Base-by-base conservation (phyloP, 805 yeast genomes). In the Sungouiozyma ichnusensis region DNA sequence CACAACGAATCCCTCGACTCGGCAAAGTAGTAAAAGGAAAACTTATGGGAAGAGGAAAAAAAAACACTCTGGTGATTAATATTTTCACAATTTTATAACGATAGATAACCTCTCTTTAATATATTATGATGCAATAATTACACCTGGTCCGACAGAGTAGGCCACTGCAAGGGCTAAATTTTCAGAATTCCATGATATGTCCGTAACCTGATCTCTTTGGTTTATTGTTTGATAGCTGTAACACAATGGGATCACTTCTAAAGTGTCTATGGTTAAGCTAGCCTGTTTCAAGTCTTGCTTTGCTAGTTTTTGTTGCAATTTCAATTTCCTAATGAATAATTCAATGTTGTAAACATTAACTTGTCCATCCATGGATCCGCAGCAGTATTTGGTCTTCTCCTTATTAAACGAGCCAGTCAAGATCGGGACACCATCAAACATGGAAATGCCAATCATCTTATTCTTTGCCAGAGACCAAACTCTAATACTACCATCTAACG, bases 401-500 rank as follows among this genome's bases (percentile, higher is more conserved):
- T 74, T 72, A 0, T 86, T 76, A 6, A 82, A 46, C 1, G 66
- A 58, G 2, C 79, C 77, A 16, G 65, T 63, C 42, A 79, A 67
- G 1, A 85, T 71, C 3, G 87, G 76, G 3, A 68, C 54, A 19
- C 80, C 79, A 43, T 70, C 76, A 2, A 67, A 57, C 45, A 56
- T 57, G 42, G 53, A 65, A 6, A 54, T 42, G 4, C 54, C 65
- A 4, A 56, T 35, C 17, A 56, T 18, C 14, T 47, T 16, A 38
- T 58, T 52, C 2, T 46, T 37, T 2, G 35, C 11, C 2, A 74
- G 67, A 48, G 81, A 74, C 94, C 94, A 85, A 0, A 84, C 48
- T 45, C 81, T 71, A 1, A 81, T 63, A 0, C 80, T 66, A 0
- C 92, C 85, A 50, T 87, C 94, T 59, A 84, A 63, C 1, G 92